These are phyloP conservation scores for Leccinum fallax DNA, from an alignment of 1,284 basidiomycete genomes.

Conservation along the genomic window DNA sequence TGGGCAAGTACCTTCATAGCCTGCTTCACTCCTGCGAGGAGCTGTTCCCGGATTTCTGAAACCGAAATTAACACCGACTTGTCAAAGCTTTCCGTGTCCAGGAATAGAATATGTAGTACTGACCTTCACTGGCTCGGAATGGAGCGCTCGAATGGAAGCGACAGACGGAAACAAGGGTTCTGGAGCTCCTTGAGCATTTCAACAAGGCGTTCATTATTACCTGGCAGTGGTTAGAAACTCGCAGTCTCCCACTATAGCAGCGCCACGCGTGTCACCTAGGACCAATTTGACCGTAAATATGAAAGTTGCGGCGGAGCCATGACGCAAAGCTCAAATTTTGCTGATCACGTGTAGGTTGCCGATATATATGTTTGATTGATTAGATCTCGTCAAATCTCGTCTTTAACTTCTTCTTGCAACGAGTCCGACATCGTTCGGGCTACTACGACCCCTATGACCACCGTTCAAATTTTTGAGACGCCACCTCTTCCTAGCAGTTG, in stretches of 20 bases:
- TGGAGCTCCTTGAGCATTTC: conserved; percentile 15
- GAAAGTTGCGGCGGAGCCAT: not conserved
- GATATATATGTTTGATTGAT: conserved; percentile 8
- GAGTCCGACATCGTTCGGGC: not conserved
- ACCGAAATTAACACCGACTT: not conserved
- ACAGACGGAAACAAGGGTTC: conserved; percentile 3
- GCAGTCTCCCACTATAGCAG: not conserved
- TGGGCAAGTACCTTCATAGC: conserved; percentile 63
- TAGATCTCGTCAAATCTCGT: not conserved
- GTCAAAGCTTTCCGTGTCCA: not conserved
- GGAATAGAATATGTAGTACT: not conserved
- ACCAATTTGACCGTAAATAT: not conserved
- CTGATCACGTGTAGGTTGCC: conserved; percentile 29
- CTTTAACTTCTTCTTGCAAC: not conserved
- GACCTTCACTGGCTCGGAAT: conserved; percentile 27
- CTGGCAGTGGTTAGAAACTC: not conserved
- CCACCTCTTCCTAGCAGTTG: conserved; percentile 48
- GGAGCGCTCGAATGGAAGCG: conserved; percentile 18
- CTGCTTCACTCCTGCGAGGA: conserved; percentile 50
- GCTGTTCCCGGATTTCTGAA: conserved; percentile 48
- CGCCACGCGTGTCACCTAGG: not conserved
- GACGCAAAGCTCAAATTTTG: not conserved
- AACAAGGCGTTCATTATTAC: conserved; percentile 18
- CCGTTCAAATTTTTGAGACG: conserved; percentile 6
- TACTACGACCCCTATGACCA: conserved; percentile 15